Percentiles rank a stretch among this genome's conserved stretches.
These are phyloP conservation scores for Geosiphon pyriformis DNA, from an alignment of 192 early-diverging fungal species.

Conservation along the genomic window DNA sequence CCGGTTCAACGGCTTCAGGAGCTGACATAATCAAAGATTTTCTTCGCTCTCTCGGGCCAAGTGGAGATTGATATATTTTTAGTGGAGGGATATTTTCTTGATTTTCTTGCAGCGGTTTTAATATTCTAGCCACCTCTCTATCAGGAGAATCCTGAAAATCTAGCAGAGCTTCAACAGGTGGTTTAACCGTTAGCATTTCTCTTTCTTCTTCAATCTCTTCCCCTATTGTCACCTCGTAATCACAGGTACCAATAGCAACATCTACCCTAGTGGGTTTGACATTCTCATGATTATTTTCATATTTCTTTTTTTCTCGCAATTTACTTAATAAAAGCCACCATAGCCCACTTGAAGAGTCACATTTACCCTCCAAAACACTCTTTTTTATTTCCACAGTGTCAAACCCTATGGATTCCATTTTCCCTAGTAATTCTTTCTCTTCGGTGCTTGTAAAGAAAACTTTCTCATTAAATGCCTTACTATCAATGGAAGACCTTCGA, in stretches of 20 bases:
- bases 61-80: constrained; percentile 18
- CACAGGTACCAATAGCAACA: constrained; percentile 23
- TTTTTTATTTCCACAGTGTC: constrained; percentile 15
- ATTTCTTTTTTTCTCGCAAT: constrained; percentile 19
- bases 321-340: constrained; percentile 24
- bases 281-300: background rate
- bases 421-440: constrained; percentile 26
- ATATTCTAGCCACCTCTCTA: background rate
- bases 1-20: constrained; percentile 22
- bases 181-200: background rate
- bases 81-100: constrained; percentile 11
- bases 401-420: constrained; percentile 20
- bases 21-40: constrained; percentile 18
- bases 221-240: background rate
- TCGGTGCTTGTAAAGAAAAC: constrained; percentile 16
- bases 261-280: constrained; percentile 5
- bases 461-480: constrained; percentile 26
- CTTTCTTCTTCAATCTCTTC: constrained; percentile 16
- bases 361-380: constrained; percentile 24
- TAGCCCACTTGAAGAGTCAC: constrained; percentile 20
- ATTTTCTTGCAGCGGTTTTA: background rate
- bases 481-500: constrained; percentile 21
- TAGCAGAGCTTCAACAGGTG: background rate
- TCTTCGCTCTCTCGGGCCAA: constrained; percentile 17
- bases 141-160: background rate